Base-by-base conservation (phyloP, 169 alveolate species). In the Blepharisma undulans region DNA sequence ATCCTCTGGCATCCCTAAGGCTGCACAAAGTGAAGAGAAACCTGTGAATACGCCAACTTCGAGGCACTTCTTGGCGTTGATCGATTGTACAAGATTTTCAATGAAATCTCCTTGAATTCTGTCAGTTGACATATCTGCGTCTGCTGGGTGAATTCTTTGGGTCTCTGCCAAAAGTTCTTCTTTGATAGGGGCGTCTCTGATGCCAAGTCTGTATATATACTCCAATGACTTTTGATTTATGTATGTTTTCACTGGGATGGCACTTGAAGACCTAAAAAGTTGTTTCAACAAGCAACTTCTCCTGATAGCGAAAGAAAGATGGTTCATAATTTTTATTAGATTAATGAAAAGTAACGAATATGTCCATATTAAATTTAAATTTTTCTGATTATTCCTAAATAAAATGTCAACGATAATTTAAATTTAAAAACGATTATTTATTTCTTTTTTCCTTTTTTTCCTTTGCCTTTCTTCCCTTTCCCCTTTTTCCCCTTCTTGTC, bases 41-140 rank as follows among this genome's bases (percentile, higher is more conserved):
- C 96, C 96, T 3, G 96, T 94, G 80, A 94, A 94, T 34, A 76
- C 88, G 27, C 96, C 96, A 6, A 94, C 81, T 84, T 94, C 96
- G 33, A 94, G 85, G 10, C 95, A 93, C 29, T 90, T 89, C 60
- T 93, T 92, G 1, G 94, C 92, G 19, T 85, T 77, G 0, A 85
- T 72, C 1, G 48, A 22, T 78, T 59, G 60, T 1, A 90, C 84
- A 18, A 93, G 30, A 33, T 85, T 48, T 71, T 84, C 92, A 93
- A 92, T 84, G 36, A 87, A 84, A 59, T 93, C 95, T 7, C 91
- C 90, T 78, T 93, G 77, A 34, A 89, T 92, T 21, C 60, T 34
- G n/a, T 93, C 76, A 30, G 93, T 84, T 0, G 84, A 78, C 95
- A 92, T 93, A n/a, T 29, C 76, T 32, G 80, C 48, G 19, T 34